phyloP scores from a whole-genome alignment of 139 green algal genomes.

The Tetraselmis striata region DNA sequence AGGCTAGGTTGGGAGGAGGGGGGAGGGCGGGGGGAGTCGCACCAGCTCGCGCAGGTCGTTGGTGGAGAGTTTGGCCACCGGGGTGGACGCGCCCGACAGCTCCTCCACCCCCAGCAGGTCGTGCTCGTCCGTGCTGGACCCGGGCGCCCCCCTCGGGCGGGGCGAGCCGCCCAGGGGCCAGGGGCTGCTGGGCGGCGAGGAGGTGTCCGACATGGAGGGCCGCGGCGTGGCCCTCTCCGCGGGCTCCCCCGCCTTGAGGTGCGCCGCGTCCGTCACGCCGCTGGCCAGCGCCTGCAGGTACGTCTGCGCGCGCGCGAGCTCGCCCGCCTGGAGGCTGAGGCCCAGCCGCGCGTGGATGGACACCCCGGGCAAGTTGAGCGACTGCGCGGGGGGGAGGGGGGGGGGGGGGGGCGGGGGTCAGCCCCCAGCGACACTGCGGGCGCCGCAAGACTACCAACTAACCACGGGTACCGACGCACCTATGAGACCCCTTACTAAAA shows the following conservation, averaged over 20 bases:
- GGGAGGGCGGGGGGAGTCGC: no score
- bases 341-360: neutral
- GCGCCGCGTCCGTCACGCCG: neutral
- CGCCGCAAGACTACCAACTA: no score
- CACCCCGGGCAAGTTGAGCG: neutral
- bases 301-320: neutral
- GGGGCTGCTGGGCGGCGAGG: neutral
- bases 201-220: neutral
- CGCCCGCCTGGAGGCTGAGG: neutral
- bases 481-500: no score
- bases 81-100: neutral
- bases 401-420: no score
- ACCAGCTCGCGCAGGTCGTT: neutral
- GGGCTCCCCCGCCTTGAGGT: neutral
- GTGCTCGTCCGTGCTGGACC: neutral
- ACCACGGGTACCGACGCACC: no score
- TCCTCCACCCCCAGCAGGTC: neutral
- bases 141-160: no score
- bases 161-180: neutral
- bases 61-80: neutral
- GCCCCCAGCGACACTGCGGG: no score
- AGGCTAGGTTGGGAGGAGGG: no score
- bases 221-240: neutral
- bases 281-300: neutral
- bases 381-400: no score